A percentile compares a stretch with the other conserved stretches of the same genome.
These are phyloP conservation scores for Trypanosoma conorhini DNA, from an alignment of 208 protist species.

Conservation along the genomic window DNA sequence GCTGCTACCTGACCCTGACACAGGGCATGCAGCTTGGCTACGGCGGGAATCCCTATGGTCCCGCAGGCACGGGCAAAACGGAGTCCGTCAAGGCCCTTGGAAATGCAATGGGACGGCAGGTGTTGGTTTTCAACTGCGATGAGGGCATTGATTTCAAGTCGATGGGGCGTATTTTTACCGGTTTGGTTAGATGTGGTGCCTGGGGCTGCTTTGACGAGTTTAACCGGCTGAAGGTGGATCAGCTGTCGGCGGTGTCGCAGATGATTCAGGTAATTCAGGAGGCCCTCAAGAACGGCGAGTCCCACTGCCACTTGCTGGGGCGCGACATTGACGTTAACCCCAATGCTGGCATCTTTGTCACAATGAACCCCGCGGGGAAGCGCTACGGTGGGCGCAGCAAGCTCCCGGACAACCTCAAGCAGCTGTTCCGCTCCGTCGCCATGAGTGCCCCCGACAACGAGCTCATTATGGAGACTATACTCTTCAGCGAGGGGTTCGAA, in stretches of 20 bases:
- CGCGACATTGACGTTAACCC: constrained; percentile 92
- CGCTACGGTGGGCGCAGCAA: constrained; percentile 98
- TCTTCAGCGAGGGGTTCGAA: constrained; percentile 97
- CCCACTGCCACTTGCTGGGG: constrained; percentile 90
- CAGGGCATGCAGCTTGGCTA: constrained; percentile 98
- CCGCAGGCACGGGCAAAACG: constrained; percentile 99
- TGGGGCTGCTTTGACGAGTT: constrained; percentile 99
- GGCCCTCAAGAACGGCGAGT: constrained; percentile 93
- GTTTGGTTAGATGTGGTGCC: constrained; percentile 98
- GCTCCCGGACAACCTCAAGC: constrained; percentile 99
- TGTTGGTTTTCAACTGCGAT: constrained; percentile 99
- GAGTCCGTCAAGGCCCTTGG: constrained; percentile 99
- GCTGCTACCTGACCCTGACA: constrained; percentile 98
- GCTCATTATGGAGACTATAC: constrained; percentile 97
- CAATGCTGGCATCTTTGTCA: constrained; percentile 99
- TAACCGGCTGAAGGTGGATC: constrained; percentile 98
- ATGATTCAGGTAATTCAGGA: constrained; percentile 99
- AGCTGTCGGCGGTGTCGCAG: constrained; percentile 98
- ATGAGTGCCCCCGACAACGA: constrained; percentile 98
- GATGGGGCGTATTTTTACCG: constrained; percentile 99
- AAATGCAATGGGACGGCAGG: constrained; percentile 97
- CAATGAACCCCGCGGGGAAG: constrained; percentile 98
- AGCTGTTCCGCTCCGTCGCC: constrained; percentile 98
- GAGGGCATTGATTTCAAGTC: constrained; percentile 99
- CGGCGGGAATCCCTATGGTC: constrained; percentile 98